Conservation (phyloP, 2,329 filamentous ascomycete genomes). For the Ascochyta koolunga region DNA sequence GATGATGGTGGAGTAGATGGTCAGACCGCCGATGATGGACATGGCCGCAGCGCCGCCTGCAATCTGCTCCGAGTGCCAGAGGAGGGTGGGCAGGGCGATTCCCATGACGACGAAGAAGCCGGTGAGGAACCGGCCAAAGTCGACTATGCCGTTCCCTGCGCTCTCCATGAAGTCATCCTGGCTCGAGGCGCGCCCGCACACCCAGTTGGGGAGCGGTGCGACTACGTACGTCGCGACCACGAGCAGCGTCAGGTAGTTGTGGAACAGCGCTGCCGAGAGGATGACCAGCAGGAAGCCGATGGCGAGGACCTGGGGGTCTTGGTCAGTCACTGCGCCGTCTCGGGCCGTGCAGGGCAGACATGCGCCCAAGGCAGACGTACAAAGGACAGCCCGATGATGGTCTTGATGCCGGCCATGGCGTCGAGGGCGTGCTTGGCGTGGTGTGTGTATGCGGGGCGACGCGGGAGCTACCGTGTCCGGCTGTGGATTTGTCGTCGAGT, state of each 20-base stretch:
- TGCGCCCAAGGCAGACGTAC: conserved; percentile 58
- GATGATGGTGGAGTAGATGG: conserved; percentile 98
- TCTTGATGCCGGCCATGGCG: conserved; percentile 88
- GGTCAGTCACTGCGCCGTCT: conserved; percentile 9
- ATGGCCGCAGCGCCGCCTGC: conserved; percentile 86
- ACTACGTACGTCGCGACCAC: conserved; percentile 95
- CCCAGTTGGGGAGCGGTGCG: conserved; percentile 95
- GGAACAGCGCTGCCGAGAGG: conserved; percentile 92
- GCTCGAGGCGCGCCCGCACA: conserved; percentile 85
- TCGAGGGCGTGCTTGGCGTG: not conserved
- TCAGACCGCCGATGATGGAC: conserved; percentile 87
- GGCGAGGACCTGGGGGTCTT: conserved; percentile 73
- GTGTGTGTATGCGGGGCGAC: not conserved
- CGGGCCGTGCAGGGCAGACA: conserved; percentile 13
- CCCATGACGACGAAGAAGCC: conserved; percentile 98
- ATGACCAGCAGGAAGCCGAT: conserved; percentile 99
- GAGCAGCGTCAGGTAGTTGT: conserved; percentile 92
- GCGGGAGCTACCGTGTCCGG: no score
- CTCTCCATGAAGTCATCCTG: conserved; percentile 95
- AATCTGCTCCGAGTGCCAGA: conserved; percentile 88
- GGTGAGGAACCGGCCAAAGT: conserved; percentile 91
- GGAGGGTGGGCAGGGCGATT: conserved; percentile 84
- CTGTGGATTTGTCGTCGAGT: no score
- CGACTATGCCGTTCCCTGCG: conserved; percentile 81
- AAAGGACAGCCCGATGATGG: conserved; percentile 98